Evolutionary conservation across 257 asterid species (phyloP), one percentile per base, ranked within the genome.

Genomic region (Ligustrum vulgare): DNA sequence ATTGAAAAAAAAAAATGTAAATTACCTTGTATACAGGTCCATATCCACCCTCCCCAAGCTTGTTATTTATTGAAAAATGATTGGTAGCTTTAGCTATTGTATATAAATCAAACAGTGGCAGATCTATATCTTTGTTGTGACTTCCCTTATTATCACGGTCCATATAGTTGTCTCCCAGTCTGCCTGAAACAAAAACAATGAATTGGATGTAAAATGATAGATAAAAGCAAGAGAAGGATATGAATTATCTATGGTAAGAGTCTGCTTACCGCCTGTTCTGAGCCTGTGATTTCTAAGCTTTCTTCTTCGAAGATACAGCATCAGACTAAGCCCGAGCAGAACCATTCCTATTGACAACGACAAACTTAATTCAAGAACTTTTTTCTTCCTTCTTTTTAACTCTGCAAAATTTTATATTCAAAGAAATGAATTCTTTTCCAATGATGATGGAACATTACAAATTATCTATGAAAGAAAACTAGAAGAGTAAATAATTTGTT

Each of bases 1-100:
- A 41, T 11, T 7, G 0, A 1, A 7, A 37, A 11, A 41, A 41
- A 0, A 11, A 41, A 41, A 0, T 41, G 0, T 41, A 11, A 0
- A 2, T 43, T 32, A 78, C 82, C 82, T 72, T 67, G 82, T 78
- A 78, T 68, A 79, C 78, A 73, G 75, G 75, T 54, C 79, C 79
- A 58, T 56, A 79, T 23, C 79, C 82, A 0, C 82, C 79, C 74
- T 18, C 70, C 5, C 82, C 82, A 13, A 79, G 82, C 75, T 41
- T 73, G 32, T 79, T 73, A 13, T 73, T 67, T 15, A 9, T 18
- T 79, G 82, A 79, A 69, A 79, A 79, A 64, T 33, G 41, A 58
- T 79, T 39, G 22, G 82, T 79, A 7, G 75, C 75, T 68, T 82
- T 75, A 31, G 58, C 6, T 28, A 85, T 18, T 4, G 72, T 33